These are phyloP conservation scores for Phytophthora pseudosyringae DNA, from an alignment of 352 stramenopile genomes.

Conservation along the genomic window DNA sequence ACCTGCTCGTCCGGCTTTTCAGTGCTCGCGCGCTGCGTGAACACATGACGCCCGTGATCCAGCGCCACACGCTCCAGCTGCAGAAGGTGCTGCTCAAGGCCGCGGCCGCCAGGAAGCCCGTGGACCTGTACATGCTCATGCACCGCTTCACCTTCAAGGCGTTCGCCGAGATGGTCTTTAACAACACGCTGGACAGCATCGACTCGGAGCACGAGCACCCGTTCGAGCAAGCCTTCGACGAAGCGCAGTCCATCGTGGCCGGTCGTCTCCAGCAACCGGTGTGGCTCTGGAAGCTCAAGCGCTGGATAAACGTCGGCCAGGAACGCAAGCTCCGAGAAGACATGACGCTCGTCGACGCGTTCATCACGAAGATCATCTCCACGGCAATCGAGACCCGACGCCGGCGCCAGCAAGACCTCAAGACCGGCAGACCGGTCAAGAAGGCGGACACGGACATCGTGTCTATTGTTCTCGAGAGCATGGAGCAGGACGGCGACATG, in stretches of 20 bases:
- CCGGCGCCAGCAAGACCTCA: constrained; percentile 21
- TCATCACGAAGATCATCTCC: constrained; percentile 49
- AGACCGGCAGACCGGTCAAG: constrained; percentile 15
- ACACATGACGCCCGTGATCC: constrained; percentile 47
- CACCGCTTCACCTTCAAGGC: constrained; percentile 53
- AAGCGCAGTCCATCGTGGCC: constrained; percentile 41
- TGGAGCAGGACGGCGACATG: constrained; percentile 30
- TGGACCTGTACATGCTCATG: constrained; percentile 51
- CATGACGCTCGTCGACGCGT: constrained; percentile 40
- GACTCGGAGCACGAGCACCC: constrained; percentile 46
- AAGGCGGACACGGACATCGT: constrained; percentile 32
- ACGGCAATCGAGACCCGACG: constrained; percentile 32
- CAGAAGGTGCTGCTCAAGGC: constrained; percentile 36
- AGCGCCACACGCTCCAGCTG: constrained; percentile 39
- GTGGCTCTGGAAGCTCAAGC: constrained; percentile 54
- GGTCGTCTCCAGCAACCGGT: constrained; percentile 35
- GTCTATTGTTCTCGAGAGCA: constrained; percentile 41
- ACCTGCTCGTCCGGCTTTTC: constrained; percentile 49
- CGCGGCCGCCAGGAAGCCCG: constrained; percentile 18
- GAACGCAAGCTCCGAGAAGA: constrained; percentile 41
- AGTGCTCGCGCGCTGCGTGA: constrained; percentile 46
- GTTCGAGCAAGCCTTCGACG: constrained; percentile 47
- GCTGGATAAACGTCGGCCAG: constrained; percentile 45
- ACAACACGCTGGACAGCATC: constrained; percentile 43
- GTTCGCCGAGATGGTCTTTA: constrained; percentile 58